phyloP scores from a whole-genome alignment of 2,329 filamentous ascomycete genomes.

The Aspergillus ochraceus region DNA sequence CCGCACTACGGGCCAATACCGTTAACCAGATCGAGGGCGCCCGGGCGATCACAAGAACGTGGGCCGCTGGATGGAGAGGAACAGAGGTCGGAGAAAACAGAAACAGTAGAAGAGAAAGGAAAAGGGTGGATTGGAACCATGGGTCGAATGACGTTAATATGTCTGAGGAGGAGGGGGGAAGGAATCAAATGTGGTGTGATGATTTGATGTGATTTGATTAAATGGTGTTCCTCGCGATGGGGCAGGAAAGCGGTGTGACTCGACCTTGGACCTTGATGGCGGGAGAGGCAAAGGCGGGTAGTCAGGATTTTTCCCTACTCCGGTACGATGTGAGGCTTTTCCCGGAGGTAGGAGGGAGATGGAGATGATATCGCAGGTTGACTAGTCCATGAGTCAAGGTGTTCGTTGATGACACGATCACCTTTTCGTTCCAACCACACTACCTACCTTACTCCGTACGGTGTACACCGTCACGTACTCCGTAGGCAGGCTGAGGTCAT shows the following conservation, averaged over 20 bases:
- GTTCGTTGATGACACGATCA: conserved; percentile 13
- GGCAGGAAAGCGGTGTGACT: conserved; percentile 30
- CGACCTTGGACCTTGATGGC: neutral
- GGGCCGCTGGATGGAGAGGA: conserved; percentile 12
- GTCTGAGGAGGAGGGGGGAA: neutral
- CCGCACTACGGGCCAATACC: conserved; percentile 4
- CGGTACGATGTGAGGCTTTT: neutral
- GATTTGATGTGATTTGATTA: neutral
- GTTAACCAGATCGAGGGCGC: conserved; percentile 7
- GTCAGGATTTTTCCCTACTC: neutral
- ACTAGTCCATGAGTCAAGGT: neutral
- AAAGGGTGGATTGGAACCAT: conserved; percentile 6
- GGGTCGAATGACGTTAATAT: conserved; percentile 11
- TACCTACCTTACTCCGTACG: too few relatives aligned
- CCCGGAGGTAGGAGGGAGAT: neutral
- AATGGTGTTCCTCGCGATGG: neutral
- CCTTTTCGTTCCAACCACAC: neutral
- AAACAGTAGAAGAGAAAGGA: neutral
- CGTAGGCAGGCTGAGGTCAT: conserved; percentile 25
- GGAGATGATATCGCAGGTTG: neutral
- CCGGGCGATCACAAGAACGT: conserved; percentile 14
- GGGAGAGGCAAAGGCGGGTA: conserved; percentile 7
- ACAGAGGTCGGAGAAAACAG: conserved; percentile 8
- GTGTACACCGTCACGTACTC: too few relatives aligned
- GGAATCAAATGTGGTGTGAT: conserved; percentile 21